A percentile compares a stretch with the other conserved stretches of the same genome.
Evolutionary conservation across 768 basidiomycete species (phyloP).

Genomic region (Mycena rebaudengoi): DNA sequence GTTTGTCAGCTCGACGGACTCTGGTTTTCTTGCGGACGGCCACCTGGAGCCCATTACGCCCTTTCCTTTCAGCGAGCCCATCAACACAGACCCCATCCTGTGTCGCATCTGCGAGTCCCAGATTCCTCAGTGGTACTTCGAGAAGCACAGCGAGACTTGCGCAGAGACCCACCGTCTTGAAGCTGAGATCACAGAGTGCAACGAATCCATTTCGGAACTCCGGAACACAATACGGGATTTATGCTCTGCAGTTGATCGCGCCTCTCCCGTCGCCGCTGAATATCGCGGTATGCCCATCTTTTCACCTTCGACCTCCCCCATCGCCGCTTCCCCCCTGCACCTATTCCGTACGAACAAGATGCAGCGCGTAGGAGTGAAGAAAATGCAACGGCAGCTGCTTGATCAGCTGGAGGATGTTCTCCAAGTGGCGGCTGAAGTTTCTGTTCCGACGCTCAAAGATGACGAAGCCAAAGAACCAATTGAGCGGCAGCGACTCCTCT

Average conservation of each 20-base stretch:
- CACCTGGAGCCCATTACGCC: conserved; percentile 63
- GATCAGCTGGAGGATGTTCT: conserved; percentile 90
- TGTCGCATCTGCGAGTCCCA: conserved; percentile 98
- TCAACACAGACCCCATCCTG: conserved; percentile 85
- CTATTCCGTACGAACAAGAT: conserved; percentile 80
- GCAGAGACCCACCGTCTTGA: conserved; percentile 95
- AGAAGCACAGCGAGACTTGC: conserved; percentile 99
- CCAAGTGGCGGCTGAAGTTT: conserved; percentile 79
- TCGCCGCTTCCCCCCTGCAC: conserved; percentile 78
- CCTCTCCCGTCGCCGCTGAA: conserved; percentile 78
- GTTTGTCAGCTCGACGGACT: conserved; percentile 51
- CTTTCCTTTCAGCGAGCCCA: conserved; percentile 79
- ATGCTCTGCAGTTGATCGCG: conserved; percentile 71
- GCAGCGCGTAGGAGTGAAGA: conserved; percentile 83
- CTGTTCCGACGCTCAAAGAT: conserved; percentile 89
- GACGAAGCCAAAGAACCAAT: conserved; percentile 93
- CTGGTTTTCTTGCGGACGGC: conserved; percentile 46
- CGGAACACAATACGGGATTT: conserved; percentile 88
- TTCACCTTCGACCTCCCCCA: conserved; percentile 74
- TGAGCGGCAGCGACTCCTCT: conserved; percentile 89
- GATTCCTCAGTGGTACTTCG: conserved; percentile 99
- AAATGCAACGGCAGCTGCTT: conserved; percentile 80
- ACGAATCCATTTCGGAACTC: conserved; percentile 91
- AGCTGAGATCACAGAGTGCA: conserved; percentile 92
- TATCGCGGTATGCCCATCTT: conserved; percentile 91